Conservation (phyloP, 345 rosid species). For the Lenwebbia sp. region DNA sequence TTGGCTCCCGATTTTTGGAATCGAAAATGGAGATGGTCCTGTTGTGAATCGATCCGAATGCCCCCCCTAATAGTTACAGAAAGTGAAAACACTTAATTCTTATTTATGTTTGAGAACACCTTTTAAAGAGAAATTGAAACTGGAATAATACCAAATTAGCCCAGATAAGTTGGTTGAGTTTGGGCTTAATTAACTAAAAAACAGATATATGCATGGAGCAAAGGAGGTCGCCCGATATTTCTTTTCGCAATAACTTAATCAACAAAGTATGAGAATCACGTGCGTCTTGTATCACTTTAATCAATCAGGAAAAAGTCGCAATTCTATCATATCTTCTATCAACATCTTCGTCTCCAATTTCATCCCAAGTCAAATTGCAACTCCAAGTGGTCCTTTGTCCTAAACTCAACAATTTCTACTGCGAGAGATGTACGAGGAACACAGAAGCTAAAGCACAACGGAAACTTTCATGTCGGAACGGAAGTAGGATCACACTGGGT, state of each 20-base stretch:
- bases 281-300: neutral
- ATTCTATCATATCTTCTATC: neutral
- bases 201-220: neutral
- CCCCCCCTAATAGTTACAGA: neutral
- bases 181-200: neutral
- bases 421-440: neutral
- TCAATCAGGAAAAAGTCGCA: neutral
- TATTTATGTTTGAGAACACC: neutral
- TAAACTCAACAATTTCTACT: neutral
- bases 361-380: neutral
- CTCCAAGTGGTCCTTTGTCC: neutral
- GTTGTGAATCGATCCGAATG: rapidly evolving
- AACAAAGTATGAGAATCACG: neutral
- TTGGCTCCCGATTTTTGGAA: neutral
- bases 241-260: neutral
- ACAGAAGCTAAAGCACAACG: neutral
- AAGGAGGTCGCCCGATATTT: neutral
- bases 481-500: neutral
- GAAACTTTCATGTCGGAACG: neutral
- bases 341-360: neutral
- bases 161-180: neutral
- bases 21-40: rapidly evolving
- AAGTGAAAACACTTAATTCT: neutral
- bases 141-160: neutral
- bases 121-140: neutral